Evolutionary conservation across 106 monocot genomes (phyloP).

Genomic region (Platanthera zijinensis): DNA sequence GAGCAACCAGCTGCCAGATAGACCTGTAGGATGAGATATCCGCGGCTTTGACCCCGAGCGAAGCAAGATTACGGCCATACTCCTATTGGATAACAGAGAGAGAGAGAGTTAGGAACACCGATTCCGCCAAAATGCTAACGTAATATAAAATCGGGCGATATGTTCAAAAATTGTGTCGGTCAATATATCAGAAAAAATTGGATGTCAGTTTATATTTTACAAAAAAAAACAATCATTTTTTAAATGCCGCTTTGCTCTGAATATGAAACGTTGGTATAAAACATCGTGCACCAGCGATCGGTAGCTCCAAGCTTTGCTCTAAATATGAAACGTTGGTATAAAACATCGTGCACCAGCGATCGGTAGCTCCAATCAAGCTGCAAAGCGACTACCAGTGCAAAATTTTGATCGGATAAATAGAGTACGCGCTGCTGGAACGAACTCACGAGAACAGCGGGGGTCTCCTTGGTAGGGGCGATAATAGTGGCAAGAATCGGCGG

Average conservation of each 20-base stretch:
- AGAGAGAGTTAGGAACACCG: background rate
- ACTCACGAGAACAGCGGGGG: background rate
- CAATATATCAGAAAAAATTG: no score
- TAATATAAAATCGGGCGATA: no score
- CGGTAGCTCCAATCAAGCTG: conserved; percentile 96
- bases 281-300: no score
- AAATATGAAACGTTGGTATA: background rate
- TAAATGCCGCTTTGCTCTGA: no score
- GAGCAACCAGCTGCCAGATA: conserved; percentile 85
- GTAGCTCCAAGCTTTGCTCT: no score
- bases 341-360: conserved; percentile 73
- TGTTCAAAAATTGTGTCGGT: no score
- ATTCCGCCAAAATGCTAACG: background rate
- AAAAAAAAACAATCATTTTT: no score
- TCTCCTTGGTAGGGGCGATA: no score
- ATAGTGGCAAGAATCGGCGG: no score
- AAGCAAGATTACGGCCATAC: conserved; percentile 73
- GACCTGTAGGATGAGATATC: conserved; percentile 58
- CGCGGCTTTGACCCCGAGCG: conserved; percentile 50
- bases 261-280: no score
- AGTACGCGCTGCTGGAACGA: conserved; percentile 73
- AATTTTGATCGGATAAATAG: conserved; percentile 84
- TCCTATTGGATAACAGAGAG: conserved; percentile 47
- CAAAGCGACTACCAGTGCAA: conserved; percentile 78
- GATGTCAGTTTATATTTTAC: no score